A percentile compares a stretch with the other conserved stretches of the same genome.
These are phyloP conservation scores for Brachypodium distachyon DNA, from an alignment of 202 grass and related monocot species.

Conservation along the genomic window DNA sequence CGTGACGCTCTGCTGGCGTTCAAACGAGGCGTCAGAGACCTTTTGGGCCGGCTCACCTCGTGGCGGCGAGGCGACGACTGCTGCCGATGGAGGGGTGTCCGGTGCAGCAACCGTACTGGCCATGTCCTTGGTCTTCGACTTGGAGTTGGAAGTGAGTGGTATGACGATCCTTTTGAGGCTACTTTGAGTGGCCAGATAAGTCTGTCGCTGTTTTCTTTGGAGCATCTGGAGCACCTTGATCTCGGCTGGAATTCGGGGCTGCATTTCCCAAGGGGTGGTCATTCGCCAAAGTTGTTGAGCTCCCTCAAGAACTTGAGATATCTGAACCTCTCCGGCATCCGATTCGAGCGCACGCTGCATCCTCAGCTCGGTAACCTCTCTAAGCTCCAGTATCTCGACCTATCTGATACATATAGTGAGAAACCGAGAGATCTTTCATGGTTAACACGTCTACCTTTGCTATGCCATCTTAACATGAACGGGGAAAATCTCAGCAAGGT, in stretches of 20 bases:
- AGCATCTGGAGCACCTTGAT: constrained; percentile 16
- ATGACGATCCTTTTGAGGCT: too few species aligned
- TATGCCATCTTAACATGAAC: not conserved
- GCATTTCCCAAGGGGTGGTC: not conserved
- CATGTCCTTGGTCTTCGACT: not conserved
- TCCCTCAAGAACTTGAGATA: constrained; percentile 10
- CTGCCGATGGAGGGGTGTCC: not conserved
- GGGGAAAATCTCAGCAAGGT: not conserved
- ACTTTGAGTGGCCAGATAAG: not conserved
- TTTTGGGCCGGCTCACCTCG: not conserved
- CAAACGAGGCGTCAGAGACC: not conserved
- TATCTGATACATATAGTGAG: not conserved
- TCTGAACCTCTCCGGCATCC: not conserved
- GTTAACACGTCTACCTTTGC: not conserved
- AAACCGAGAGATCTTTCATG: not conserved
- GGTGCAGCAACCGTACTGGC: not conserved
- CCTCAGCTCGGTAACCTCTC: constrained; percentile 24
- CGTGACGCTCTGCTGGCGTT: not conserved
- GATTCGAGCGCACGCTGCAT: not conserved
- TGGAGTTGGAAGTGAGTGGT: too few species aligned
- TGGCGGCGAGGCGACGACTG: not conserved
- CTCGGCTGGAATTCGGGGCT: not conserved
- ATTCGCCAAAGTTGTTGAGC: not conserved
- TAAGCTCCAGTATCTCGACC: not conserved
- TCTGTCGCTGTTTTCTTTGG: constrained; percentile 5